Base-by-base conservation (phyloP, 345 rosid species). In the Citrus hindsii region DNA sequence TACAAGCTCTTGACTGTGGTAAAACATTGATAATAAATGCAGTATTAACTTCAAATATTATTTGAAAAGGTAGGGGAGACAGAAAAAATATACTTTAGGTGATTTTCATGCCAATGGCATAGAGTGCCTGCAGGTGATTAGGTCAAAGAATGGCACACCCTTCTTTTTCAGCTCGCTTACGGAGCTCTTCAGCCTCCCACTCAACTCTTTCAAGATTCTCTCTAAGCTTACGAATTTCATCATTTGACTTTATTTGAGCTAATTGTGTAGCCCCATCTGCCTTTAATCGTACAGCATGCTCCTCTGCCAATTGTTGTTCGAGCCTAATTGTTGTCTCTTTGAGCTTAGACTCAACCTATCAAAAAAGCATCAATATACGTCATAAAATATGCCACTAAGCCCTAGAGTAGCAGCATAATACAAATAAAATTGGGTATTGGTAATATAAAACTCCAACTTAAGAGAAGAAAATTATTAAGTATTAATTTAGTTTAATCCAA, bases 311-410 rank as follows among this genome's bases (percentile, higher is more conserved):
- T 79, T 90, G 90, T 68, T 78, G 92, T 80, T 95, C 97, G 25
- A 95, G 89, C 83, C 87, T 87, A 8, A 30, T 72, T 2, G 94
- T 87, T 10, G 93, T 84, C 83, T 93, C 98, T 64, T 79, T 86
- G 76, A 95, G 94, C 88, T 90, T 95, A 37, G 82, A 79, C 87
- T 93, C 98, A 60, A 92, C 92, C 99, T 95, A 35, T 6, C 30
- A 5, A 71, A 27, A 46, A 48, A 73, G 25, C 21, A 64, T 64
- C 10, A 13, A 28, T 4, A 7, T 61, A 33, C 67, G 10, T 25
- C 46, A 13, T 8, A 13, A 66, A 66, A 35, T 0, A 66, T 4
- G 12, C 21, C 53, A 24, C 25, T 21, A 37, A 16, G 9, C 7
- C 53, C 8, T 14, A 37, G 4, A 59, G 33, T 24, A 35, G 0